phyloP scores from a whole-genome alignment of 441 rosid species.

The Raphanus hybrid region DNA sequence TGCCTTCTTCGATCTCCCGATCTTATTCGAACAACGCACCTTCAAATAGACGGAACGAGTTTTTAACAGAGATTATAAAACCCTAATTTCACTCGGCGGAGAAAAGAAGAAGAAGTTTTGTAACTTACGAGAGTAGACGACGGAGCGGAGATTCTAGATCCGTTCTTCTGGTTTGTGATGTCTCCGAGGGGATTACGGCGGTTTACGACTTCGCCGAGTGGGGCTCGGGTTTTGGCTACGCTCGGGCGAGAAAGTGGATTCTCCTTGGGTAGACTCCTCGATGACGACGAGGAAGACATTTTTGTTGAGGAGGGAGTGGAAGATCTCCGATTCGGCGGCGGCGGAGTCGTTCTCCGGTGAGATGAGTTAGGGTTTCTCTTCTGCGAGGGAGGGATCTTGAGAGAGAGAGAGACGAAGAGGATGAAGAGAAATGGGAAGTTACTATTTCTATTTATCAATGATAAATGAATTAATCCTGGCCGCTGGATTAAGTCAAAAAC shows the following conservation, averaged over 20 bases:
- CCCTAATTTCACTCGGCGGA: slow-evolving; percentile 5
- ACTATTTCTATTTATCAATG: neutral
- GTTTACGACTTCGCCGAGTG: slow-evolving; percentile 48
- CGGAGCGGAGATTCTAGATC: slow-evolving; percentile 44
- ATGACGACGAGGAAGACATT: slow-evolving; percentile 48
- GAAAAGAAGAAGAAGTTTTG: neutral
- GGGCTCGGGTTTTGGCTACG: slow-evolving; percentile 68
- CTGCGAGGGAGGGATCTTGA: slow-evolving; percentile 22
- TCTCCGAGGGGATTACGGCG: slow-evolving; percentile 44
- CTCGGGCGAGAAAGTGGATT: slow-evolving; percentile 32
- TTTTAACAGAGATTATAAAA: slow-evolving; percentile 14
- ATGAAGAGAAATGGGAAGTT: neutral
- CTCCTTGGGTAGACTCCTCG: slow-evolving; percentile 36
- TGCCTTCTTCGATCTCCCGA: slow-evolving; percentile 46
- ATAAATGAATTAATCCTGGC: slow-evolving; percentile 7
- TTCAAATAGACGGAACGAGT: slow-evolving; percentile 17
- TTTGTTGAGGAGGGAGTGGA: slow-evolving; percentile 65
- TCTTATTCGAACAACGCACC: slow-evolving; percentile 64
- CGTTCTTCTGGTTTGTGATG: slow-evolving; percentile 65
- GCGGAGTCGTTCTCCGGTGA: slow-evolving; percentile 24
- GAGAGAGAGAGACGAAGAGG: neutral
- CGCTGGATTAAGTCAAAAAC: slow-evolving; percentile 17
- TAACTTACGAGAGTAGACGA: slow-evolving; percentile 56
- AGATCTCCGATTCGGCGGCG: slow-evolving; percentile 51
- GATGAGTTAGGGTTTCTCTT: slow-evolving; percentile 31